phyloP scores from a whole-genome alignment of 148 eudicot genomes.

The Pharnaceum exiguum region DNA sequence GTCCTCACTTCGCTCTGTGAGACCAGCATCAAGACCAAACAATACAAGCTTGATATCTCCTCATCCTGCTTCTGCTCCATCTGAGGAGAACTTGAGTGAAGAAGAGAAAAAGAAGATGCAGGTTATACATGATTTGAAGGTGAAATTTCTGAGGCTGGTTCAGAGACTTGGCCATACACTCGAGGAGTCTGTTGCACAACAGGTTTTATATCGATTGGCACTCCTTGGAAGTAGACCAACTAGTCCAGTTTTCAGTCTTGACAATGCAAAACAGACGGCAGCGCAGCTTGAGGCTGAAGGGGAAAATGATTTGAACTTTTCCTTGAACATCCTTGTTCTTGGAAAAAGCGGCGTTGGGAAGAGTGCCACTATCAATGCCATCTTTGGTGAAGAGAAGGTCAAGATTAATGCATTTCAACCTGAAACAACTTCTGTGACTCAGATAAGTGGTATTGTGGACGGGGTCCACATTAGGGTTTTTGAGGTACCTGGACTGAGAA shows the following conservation, averaged over 20 bases:
- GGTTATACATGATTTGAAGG: constrained; percentile 61
- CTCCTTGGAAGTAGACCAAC: constrained; percentile 73
- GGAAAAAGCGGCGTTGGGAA: constrained; percentile 96
- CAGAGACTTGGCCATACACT: constrained; percentile 68
- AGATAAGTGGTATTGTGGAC: constrained; percentile 56
- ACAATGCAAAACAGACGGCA: constrained; percentile 66
- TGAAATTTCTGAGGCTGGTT: constrained; percentile 88
- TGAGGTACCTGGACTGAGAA: constrained; percentile 87
- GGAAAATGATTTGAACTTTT: constrained; percentile 59
- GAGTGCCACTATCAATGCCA: constrained; percentile 90
- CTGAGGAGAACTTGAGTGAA: constrained; percentile 60
- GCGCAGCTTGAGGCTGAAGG: constrained; percentile 69
- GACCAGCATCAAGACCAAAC: constrained; percentile 45
- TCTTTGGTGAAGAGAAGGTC: constrained; percentile 82
- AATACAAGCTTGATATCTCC: constrained; percentile 46
- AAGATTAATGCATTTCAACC: constrained; percentile 68
- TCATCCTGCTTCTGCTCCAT: constrained; percentile 29
- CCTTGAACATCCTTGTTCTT: constrained; percentile 69
- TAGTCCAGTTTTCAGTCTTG: constrained; percentile 58
- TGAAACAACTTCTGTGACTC: constrained; percentile 51
- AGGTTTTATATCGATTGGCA: constrained; percentile 74
- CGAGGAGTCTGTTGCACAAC: constrained; percentile 76
- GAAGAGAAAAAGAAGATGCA: constrained; percentile 81
- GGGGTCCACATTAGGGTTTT: constrained; percentile 78
- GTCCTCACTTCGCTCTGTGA: constrained; percentile 52